Conservation (phyloP, 352 stramenopile genomes). For the Globisporangium irregulare region DNA sequence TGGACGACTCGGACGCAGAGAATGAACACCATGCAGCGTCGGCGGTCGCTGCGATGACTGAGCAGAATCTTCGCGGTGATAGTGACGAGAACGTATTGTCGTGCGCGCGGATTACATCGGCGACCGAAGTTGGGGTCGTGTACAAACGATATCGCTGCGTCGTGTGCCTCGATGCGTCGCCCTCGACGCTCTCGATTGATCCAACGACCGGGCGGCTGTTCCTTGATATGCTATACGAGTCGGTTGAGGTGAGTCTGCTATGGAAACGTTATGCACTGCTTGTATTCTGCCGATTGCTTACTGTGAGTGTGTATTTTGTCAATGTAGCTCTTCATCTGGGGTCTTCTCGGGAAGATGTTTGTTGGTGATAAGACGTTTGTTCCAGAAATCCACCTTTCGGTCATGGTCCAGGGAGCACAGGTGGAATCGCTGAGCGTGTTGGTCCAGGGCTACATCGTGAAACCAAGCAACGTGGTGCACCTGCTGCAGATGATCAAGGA, state of each 20-base stretch:
- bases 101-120: slow-evolving; percentile 36
- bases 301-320: neutral
- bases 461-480: slow-evolving; percentile 40
- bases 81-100: slow-evolving; percentile 17
- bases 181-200: slow-evolving; percentile 83
- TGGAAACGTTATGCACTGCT: neutral
- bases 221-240: slow-evolving; percentile 79
- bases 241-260: slow-evolving; percentile 34
- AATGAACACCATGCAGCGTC: slow-evolving; percentile 6
- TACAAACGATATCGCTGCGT: slow-evolving; percentile 82
- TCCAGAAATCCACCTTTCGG: slow-evolving; percentile 75
- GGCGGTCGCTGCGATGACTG: slow-evolving; percentile 8
- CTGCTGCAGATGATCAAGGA: slow-evolving; percentile 74
- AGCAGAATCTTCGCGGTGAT: neutral
- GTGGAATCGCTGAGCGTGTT: slow-evolving; percentile 82
- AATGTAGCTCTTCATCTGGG: slow-evolving; percentile 70
- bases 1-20: neutral
- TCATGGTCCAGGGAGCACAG: slow-evolving; percentile 75
- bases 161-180: slow-evolving; percentile 81
- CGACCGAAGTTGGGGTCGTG: slow-evolving; percentile 49
- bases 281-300: slow-evolving; percentile 1
- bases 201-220: slow-evolving; percentile 66
- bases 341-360: slow-evolving; percentile 54
- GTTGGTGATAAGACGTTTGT: slow-evolving; percentile 44
- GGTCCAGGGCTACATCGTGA: slow-evolving; percentile 78